Base-by-base conservation (phyloP, 1,139 yeast species). In the Hansenula sp. region DNA sequence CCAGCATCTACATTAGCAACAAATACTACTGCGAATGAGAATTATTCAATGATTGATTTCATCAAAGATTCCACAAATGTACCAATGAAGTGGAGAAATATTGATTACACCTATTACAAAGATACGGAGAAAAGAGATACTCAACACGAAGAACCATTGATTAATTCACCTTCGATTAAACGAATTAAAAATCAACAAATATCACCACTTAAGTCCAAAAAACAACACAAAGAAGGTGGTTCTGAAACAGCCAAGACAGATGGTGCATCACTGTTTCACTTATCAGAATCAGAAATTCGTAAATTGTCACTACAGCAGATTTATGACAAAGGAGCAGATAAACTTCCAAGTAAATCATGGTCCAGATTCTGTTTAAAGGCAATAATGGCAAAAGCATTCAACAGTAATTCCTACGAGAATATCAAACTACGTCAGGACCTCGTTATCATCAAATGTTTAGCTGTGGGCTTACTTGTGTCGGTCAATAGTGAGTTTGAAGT, bases 321-420 rank as follows among this genome's bases (percentile, higher is more conserved):
- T 13, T 77, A 73, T 50, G 83, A 81, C 39, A 75, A 70, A 44
- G 89, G 86, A 4, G 62, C 68, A 46, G 72, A 69, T 17, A 65
- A 64, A 3, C 62, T 88, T 16, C 95, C 96, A 2, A 60, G 69
- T 30, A 79, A 77, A 14, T 69, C 67, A 38, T 81, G 88, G 82
- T 71, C 73, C 45, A 79, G 77, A 26, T 87, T 82, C 49, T 73
- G 81, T 2, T 60, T 83, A 28, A 75, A 73, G 34, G 82, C 84
- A 1, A 68, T 80, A 14, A 69, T 76, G 27, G 86, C 89, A 3
- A 88, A 87, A 57, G 79, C 95, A 0, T 87, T 87, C 64, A 75
- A 75, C 55, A 67, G 75, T 9, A 71, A 71, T 40, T 68, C 82
- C 1, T 68, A 65, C 35, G 83, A 78, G 26, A 73, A 81, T 38